phyloP scores from a whole-genome alignment of 23 red algal genomes.

The Chondrus crispus region DNA sequence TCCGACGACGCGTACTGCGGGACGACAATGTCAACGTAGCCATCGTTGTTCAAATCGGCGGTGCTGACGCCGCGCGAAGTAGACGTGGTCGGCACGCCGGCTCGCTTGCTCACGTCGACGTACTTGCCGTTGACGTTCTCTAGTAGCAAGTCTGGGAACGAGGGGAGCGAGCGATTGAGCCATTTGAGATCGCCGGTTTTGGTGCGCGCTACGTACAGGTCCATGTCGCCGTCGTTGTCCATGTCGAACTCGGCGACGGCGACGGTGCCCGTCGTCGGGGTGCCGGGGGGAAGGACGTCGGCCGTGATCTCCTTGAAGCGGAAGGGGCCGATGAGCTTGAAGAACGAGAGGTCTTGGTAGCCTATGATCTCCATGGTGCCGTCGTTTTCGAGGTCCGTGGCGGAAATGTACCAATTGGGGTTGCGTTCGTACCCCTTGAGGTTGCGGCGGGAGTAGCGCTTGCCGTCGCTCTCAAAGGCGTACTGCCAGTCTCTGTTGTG shows the following conservation, averaged over 20 bases:
- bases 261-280: no score
- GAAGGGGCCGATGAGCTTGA: neutral
- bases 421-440: no score
- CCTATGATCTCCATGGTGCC: constrained; percentile 39
- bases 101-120: constrained; percentile 16
- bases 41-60: constrained; percentile 72
- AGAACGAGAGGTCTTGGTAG: constrained; percentile 17
- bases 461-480: no score
- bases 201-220: constrained; percentile 52
- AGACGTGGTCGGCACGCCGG: neutral
- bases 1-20: neutral
- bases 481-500: no score
- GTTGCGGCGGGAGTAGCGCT: no score
- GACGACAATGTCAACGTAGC: constrained; percentile 37
- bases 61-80: constrained; percentile 23
- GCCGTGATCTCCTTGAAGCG: neutral
- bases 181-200: neutral
- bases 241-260: constrained; percentile 54
- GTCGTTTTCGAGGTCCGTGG: constrained; percentile 42
- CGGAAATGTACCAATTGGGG: no score
- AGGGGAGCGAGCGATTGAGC: neutral
- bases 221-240: constrained; percentile 66
- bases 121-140: constrained; percentile 30
- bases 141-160: constrained; percentile 8
- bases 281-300: neutral